Percentiles rank a stretch among this genome's conserved stretches.
These are phyloP conservation scores for Coniophora puteana DNA, from an alignment of 1,284 basidiomycete species.

Conservation along the genomic window DNA sequence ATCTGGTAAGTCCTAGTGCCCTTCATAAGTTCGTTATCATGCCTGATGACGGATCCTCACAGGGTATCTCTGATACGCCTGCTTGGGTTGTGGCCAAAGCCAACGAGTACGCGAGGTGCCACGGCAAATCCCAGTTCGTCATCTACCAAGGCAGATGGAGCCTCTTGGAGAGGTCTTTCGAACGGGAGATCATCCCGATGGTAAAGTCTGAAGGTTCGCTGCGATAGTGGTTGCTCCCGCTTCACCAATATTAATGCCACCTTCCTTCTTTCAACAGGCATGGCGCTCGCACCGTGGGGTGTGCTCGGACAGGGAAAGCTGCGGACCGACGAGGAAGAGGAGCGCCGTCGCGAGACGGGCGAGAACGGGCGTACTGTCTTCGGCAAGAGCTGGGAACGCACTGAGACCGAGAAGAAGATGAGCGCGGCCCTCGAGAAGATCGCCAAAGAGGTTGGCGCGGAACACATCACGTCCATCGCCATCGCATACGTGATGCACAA, in stretches of 20 bases:
- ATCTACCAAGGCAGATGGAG: conserved; percentile 55
- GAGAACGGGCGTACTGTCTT: conserved; percentile 18
- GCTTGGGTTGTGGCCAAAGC: conserved; percentile 36
- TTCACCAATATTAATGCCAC: not conserved
- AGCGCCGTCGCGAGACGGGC: conserved; percentile 18
- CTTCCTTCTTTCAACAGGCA: conserved; percentile 9
- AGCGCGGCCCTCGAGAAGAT: conserved; percentile 15
- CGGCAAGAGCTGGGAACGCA: conserved; percentile 21
- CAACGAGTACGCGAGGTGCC: conserved; percentile 34
- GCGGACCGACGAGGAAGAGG: conserved; percentile 25
- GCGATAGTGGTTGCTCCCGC: not conserved
- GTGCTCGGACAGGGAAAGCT: conserved; percentile 31
- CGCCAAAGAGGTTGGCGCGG: conserved; percentile 20
- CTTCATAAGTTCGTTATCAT: not conserved
- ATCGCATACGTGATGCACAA: conserved; percentile 49
- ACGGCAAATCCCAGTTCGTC: conserved; percentile 45
- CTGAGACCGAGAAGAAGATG: conserved; percentile 18
- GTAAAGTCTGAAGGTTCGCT: conserved; percentile 34
- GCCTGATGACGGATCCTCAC: not conserved
- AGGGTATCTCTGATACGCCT: conserved; percentile 37
- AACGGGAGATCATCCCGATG: conserved; percentile 55
- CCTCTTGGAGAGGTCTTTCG: conserved; percentile 41
- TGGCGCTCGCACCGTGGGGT: conserved; percentile 38
- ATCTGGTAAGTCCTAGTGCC: conserved; percentile 26
- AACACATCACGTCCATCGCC: conserved; percentile 29